Conservation (phyloP, 2,329 filamentous ascomycete genomes). For the Xylaria digitata region DNA sequence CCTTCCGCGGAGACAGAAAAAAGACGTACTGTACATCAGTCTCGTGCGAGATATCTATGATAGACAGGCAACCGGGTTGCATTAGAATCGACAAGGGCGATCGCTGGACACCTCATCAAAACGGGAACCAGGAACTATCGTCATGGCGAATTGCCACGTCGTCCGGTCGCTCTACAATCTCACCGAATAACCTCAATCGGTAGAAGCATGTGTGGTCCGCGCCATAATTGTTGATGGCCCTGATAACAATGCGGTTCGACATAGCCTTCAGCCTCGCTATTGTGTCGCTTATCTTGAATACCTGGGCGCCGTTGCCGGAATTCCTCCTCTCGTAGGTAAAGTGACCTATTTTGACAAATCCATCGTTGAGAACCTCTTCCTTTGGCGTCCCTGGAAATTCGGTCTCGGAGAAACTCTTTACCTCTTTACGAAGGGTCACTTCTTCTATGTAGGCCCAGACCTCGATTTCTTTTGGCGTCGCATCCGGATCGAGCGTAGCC, state of each 20-base stretch:
- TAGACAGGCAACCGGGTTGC: not conserved
- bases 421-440: conserved; percentile 53
- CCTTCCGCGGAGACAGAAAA: not conserved
- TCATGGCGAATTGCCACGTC: not conserved
- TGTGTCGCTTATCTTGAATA: conserved; percentile 64
- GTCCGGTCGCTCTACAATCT: conserved; percentile 45
- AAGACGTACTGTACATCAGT: conserved; percentile 15
- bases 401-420: conserved; percentile 57
- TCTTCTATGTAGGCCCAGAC: conserved; percentile 72
- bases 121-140: not conserved
- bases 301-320: conserved; percentile 60
- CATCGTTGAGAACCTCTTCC: conserved; percentile 49
- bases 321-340: conserved; percentile 64
- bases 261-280: conserved; percentile 59
- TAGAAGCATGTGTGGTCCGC: conserved; percentile 74
- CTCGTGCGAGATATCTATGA: not conserved
- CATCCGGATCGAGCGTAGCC: conserved; percentile 69
- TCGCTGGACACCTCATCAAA: too few relatives aligned
- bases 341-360: conserved; percentile 68
- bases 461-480: conserved; percentile 76
- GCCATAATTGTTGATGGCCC: conserved; percentile 70
- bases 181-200: conserved; percentile 68
- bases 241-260: conserved; percentile 65
- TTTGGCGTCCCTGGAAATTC: conserved; percentile 53
- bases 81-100: not conserved